A percentile compares a stretch with the other conserved stretches of the same genome.
Evolutionary conservation across 176 grass and related monocot species (phyloP).

Genomic region (Hyparrhenia diplandra): DNA sequence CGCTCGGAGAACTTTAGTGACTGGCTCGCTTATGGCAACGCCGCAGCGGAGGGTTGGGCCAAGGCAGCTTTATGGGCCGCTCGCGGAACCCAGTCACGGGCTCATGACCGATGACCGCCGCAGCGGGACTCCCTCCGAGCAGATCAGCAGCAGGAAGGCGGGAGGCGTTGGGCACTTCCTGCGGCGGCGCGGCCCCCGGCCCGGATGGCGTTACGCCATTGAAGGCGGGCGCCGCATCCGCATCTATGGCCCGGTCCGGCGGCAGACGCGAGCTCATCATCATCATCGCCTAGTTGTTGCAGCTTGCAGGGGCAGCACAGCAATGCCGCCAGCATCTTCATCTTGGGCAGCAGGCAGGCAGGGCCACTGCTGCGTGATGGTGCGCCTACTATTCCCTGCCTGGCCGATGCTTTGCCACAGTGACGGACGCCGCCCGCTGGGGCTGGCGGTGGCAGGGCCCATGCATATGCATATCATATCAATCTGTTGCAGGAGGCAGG

Average conservation of each 20-base stretch:
- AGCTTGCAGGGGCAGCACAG: background rate
- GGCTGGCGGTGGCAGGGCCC: background rate
- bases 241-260: background rate
- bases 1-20: too few relatives aligned
- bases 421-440: background rate
- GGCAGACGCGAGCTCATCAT: background rate
- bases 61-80: background rate
- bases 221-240: constrained; percentile 4
- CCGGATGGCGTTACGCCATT: background rate
- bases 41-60: background rate
- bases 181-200: too few relatives aligned
- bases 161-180: too few relatives aligned
- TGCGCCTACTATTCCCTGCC: constrained; percentile 14
- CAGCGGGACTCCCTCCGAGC: too few relatives aligned
- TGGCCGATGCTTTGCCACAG: background rate
- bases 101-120: too few relatives aligned
- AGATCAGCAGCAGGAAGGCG: too few relatives aligned
- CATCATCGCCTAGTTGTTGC: background rate
- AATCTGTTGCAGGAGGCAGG: background rate
- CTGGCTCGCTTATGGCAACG: background rate
- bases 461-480: background rate
- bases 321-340: background rate
- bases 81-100: too few relatives aligned
- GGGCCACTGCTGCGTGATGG: constrained; percentile 14
- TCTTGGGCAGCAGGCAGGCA: background rate